These are phyloP conservation scores for Shiraia bambusicola DNA, from an alignment of 2,329 filamentous ascomycete genomes.

Conservation along the genomic window DNA sequence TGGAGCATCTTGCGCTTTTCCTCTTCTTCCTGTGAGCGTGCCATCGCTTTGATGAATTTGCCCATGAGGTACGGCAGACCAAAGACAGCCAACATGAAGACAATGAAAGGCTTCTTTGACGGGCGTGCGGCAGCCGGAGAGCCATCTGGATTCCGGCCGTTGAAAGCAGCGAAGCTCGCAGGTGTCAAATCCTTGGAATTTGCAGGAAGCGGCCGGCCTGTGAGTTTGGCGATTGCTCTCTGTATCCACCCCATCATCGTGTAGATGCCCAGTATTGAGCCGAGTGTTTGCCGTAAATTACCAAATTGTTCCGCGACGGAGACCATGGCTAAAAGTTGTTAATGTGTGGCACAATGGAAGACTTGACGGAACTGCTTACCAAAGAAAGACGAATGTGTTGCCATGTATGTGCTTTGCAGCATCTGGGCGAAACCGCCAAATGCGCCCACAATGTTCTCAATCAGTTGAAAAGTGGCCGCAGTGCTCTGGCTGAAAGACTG, in stretches of 20 bases:
- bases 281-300: conserved; percentile 87
- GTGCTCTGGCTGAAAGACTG: conserved; percentile 94
- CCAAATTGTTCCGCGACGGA: conserved; percentile 97
- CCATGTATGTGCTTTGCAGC: conserved; percentile 99
- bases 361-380: conserved; percentile 58
- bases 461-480: conserved; percentile 95
- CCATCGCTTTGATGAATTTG: conserved; percentile 86
- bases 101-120: conserved; percentile 91
- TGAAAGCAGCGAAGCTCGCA: conserved; percentile 85
- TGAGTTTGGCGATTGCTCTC: conserved; percentile 87
- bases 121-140: conserved; percentile 67
- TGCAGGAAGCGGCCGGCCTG: conserved; percentile 84
- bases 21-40: conserved; percentile 81
- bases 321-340: conserved; percentile 71
- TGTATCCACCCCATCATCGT: conserved; percentile 93
- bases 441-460: conserved; percentile 92
- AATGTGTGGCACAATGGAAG: conserved; percentile 8
- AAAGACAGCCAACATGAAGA: conserved; percentile 93
- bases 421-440: conserved; percentile 99
- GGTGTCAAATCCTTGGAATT: conserved; percentile 86
- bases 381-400: conserved; percentile 97
- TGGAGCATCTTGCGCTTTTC: conserved; percentile 62
- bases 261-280: conserved; percentile 92
- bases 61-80: conserved; percentile 96
- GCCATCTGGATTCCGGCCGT: conserved; percentile 70